Evolutionary conservation across 805 yeast species (phyloP).

Genomic region (Lipomyces sp.): DNA sequence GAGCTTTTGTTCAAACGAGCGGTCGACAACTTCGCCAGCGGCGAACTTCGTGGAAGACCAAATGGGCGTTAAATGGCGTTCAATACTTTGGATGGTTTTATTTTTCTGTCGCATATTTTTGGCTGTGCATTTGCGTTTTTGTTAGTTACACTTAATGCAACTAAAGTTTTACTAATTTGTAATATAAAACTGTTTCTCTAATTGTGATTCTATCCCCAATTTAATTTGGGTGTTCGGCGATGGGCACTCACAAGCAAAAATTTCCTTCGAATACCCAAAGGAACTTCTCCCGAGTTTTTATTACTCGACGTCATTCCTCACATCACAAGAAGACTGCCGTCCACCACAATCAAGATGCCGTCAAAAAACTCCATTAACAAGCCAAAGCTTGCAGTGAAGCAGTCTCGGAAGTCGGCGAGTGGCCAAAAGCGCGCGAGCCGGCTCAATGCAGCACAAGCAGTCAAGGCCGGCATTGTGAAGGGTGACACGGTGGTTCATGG

Average conservation of each 20-base stretch:
- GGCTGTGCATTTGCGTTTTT: background rate
- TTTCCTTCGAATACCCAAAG: too few species aligned
- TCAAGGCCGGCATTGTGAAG: conserved; percentile 5
- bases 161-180: too few species aligned
- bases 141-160: too few species aligned
- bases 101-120: background rate
- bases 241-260: too few species aligned
- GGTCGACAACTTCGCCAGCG: conserved; percentile 23
- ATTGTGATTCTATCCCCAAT: too few species aligned
- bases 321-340: background rate
- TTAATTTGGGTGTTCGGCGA: too few species aligned
- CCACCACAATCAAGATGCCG: conserved; percentile 58
- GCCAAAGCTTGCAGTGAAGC: conserved; percentile 63
- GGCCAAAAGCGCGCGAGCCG: conserved; percentile 33
- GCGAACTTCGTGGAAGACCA: background rate
- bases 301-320: background rate
- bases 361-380: conserved; percentile 80
- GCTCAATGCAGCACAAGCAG: conserved; percentile 37
- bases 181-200: too few species aligned
- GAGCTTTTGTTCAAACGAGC: conserved; percentile 23
- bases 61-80: conserved; percentile 6
- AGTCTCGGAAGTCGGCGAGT: conserved; percentile 50
- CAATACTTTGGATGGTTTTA: conserved; percentile 4
- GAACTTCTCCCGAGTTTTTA: too few species aligned
- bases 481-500: conserved; percentile 18